Base-by-base conservation (phyloP, 352 stramenopile species). In the Blastocystis sp. region DNA sequence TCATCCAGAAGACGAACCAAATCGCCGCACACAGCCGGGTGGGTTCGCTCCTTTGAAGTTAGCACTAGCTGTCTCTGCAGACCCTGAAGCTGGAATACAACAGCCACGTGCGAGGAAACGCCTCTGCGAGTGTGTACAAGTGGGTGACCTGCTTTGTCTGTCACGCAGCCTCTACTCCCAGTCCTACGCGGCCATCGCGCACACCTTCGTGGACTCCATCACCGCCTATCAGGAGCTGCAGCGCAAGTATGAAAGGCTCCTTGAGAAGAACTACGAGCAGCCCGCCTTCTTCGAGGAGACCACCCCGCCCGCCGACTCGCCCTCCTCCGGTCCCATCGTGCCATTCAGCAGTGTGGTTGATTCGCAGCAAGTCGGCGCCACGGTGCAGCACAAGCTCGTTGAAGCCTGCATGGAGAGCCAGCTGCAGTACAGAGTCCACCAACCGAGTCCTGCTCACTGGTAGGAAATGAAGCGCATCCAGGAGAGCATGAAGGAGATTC, bases 401-500 rank as follows among this genome's bases (percentile, higher is more conserved):
- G 74, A 84, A 21, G 74, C 74, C 2, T 84, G 74, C 28, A 69
- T 84, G 21, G 74, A 84, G 23, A 84, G 74, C 38, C 52, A 84
- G 56, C 67, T 84, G 74, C 74, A 84, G 34, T 84, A 84, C 48
- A 52, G 74, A 66, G 74, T 84, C 34, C 17, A 0, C 14, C 4
- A 19, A n/a, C 10, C 38, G 14, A 38, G 14, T 9, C 1, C 1
- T 67, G 40, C 2, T 52, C 0, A 84, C 3, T 5, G 1, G 11
- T 23, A 84, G 74, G 74, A 84, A 56, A 84, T 84, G 10, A 34
- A 66, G 9, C 65, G 45, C 52, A 88, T 88, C n/a, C 64, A 88
- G 40, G 66, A 78, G 43, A 88, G 78, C 61, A 88, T 88, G 78
- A 88, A 76, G 53, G 78, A 88, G 17, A 78, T 88, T 28, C 78